Conservation (phyloP, 768 basidiomycete species). For the Lentinula aciculospora region DNA sequence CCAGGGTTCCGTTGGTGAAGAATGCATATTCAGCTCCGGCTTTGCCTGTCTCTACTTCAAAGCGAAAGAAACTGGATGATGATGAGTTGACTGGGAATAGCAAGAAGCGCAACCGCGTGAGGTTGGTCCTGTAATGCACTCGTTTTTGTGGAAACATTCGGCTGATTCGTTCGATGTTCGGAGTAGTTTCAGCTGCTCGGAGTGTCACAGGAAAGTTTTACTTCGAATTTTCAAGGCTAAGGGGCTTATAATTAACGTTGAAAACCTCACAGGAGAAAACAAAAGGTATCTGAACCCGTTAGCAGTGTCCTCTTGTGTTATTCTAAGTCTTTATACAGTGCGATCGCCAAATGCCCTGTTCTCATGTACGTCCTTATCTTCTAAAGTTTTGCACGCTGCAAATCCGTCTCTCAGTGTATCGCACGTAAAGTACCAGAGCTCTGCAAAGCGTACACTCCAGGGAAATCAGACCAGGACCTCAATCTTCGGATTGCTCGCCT, state of each 20-base stretch:
- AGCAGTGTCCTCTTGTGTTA: slow-evolving; percentile 5
- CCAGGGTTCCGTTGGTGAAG: not conserved
- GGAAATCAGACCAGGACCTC: slow-evolving; percentile 80
- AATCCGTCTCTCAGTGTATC: slow-evolving; percentile 48
- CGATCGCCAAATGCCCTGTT: slow-evolving; percentile 80
- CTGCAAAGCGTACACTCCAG: slow-evolving; percentile 85
- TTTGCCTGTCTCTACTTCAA: slow-evolving; percentile 30
- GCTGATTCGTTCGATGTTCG: not conserved
- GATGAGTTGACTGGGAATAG: slow-evolving; percentile 38
- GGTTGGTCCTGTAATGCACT: slow-evolving; percentile 34
- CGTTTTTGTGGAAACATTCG: not conserved
- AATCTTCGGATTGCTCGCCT: slow-evolving; percentile 67
- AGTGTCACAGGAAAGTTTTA: slow-evolving; percentile 53
- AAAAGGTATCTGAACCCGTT: slow-evolving; percentile 49
- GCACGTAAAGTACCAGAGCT: slow-evolving; percentile 84
- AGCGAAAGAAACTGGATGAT: slow-evolving; percentile 63
- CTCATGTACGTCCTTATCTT: slow-evolving; percentile 51
- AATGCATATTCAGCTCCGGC: not conserved
- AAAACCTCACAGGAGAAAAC: slow-evolving; percentile 49
- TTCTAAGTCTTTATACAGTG: slow-evolving; percentile 41
- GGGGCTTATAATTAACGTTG: not conserved
- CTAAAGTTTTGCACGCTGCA: not conserved
- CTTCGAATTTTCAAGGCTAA: not conserved
- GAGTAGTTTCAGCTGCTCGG: slow-evolving; percentile 43
- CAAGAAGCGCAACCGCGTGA: slow-evolving; percentile 77